Percentiles rank a stretch among this genome's conserved stretches.
These are phyloP conservation scores for Aspergillus vadensis DNA, from an alignment of 2,329 filamentous ascomycete species.

Conservation along the genomic window DNA sequence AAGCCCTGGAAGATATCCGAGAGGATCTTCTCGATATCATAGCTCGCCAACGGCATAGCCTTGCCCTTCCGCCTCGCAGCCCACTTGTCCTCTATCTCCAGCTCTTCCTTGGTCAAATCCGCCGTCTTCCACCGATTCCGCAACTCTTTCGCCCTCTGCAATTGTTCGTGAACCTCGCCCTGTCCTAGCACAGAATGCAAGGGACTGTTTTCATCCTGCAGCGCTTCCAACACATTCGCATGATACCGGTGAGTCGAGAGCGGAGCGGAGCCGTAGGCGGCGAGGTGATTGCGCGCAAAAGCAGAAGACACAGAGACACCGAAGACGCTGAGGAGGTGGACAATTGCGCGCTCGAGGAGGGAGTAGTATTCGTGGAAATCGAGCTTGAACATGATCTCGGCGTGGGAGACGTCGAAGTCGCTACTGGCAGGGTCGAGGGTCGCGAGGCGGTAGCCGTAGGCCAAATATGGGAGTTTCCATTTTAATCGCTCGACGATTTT, in stretches of 20 bases:
- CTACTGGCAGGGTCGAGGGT: slow-evolving; percentile 32
- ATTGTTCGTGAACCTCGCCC: slow-evolving; percentile 58
- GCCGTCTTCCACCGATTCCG: slow-evolving; percentile 73
- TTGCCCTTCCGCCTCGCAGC: slow-evolving; percentile 25
- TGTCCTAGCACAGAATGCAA: slow-evolving; percentile 58
- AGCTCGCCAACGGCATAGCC: slow-evolving; percentile 55
- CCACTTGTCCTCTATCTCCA: slow-evolving; percentile 17
- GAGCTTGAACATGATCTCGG: slow-evolving; percentile 72
- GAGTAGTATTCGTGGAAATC: slow-evolving; percentile 79
- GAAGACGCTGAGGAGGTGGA: slow-evolving; percentile 66
- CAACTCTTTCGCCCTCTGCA: slow-evolving; percentile 68
- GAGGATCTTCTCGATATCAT: slow-evolving; percentile 65
- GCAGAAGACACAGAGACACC: slow-evolving; percentile 55
- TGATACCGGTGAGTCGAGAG: slow-evolving; percentile 61
- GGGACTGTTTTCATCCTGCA: slow-evolving; percentile 61
- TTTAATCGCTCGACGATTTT: slow-evolving; percentile 63
- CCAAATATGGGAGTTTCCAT: slow-evolving; percentile 65
- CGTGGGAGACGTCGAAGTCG: slow-evolving; percentile 33
- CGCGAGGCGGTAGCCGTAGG: slow-evolving; percentile 58
- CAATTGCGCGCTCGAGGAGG: slow-evolving; percentile 69
- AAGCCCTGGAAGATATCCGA: slow-evolving; percentile 59
- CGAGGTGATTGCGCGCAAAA: slow-evolving; percentile 17
- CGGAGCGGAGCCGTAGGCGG: slow-evolving; percentile 29
- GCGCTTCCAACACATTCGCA: slow-evolving; percentile 66
- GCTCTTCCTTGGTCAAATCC: slow-evolving; percentile 47